These are phyloP conservation scores for Leucoagaricus sp. DNA, from an alignment of 1,284 basidiomycete genomes.

Conservation along the genomic window DNA sequence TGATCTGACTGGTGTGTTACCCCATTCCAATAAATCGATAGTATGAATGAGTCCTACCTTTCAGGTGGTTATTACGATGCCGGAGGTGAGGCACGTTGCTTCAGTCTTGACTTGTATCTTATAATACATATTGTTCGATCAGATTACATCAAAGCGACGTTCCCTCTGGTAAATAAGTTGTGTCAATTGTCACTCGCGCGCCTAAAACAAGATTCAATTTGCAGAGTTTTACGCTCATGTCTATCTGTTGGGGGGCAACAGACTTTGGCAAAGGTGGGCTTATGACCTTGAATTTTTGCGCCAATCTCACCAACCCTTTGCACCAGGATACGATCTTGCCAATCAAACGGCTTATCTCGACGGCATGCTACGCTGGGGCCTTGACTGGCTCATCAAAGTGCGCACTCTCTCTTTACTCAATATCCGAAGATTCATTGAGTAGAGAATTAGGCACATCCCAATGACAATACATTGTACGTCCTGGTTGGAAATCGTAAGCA, in stretches of 20 bases:
- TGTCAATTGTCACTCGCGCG: not conserved
- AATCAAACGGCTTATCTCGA: slow-evolving; percentile 91
- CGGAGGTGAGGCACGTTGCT: slow-evolving; percentile 67
- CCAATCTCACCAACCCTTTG: not conserved
- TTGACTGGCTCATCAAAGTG: slow-evolving; percentile 90
- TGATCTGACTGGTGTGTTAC: slow-evolving; percentile 65
- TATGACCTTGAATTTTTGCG: not conserved
- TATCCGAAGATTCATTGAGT: not conserved
- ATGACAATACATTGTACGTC: slow-evolving; percentile 74
- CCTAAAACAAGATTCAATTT: not conserved
- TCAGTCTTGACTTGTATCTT: too few relatives aligned
- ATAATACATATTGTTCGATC: too few relatives aligned
- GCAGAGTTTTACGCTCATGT: slow-evolving; percentile 79
- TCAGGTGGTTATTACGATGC: slow-evolving; percentile 86
- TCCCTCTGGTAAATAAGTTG: slow-evolving; percentile 58
- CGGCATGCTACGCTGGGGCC: slow-evolving; percentile 83
- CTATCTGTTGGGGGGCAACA: slow-evolving; percentile 85
- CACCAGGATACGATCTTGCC: slow-evolving; percentile 73
- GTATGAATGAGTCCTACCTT: not conserved
- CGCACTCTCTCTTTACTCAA: slow-evolving; percentile 16
- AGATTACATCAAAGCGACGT: slow-evolving; percentile 90
- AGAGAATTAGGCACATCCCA: slow-evolving; percentile 70
- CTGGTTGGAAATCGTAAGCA: slow-evolving; percentile 67
- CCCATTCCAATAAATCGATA: not conserved
- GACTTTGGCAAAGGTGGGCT: slow-evolving; percentile 73